A percentile compares a stretch with the other conserved stretches of the same genome.
phyloP scores from a whole-genome alignment of 179 eudicot species.

The Gypsophila paniculata region DNA sequence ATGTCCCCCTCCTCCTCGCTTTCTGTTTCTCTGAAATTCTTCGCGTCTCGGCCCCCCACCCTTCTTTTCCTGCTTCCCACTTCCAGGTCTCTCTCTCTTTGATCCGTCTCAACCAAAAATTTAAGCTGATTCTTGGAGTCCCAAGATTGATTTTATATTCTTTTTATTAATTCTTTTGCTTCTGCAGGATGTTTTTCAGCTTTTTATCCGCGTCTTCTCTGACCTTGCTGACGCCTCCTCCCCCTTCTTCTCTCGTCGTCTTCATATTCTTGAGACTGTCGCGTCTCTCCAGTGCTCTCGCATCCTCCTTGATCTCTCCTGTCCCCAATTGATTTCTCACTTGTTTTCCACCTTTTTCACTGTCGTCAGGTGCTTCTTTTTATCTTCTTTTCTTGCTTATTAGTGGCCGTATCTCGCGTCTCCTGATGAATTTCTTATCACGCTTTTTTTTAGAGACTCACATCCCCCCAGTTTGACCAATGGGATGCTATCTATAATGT shows the following conservation, averaged over 20 bases:
- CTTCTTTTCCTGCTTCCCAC: constrained; percentile 50
- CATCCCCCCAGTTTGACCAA: constrained; percentile 53
- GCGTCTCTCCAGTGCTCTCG: constrained; percentile 61
- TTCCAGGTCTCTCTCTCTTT: constrained; percentile 46
- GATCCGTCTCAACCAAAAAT: too few relatives aligned
- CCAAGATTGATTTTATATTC: too few relatives aligned
- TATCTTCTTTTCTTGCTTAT: too few relatives aligned
- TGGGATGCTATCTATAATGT: constrained; percentile 67
- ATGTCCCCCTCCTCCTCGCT: constrained; percentile 66
- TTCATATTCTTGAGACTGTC: constrained; percentile 67
- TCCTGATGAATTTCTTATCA: neutral
- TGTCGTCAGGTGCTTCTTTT: constrained; percentile 47
- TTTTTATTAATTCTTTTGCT: neutral
- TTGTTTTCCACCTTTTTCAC: constrained; percentile 70
- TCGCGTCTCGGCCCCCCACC: constrained; percentile 78
- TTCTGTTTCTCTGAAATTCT: constrained; percentile 70
- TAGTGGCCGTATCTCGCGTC: too few relatives aligned
- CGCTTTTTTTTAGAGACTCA: constrained; percentile 45
- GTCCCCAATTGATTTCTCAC: constrained; percentile 53
- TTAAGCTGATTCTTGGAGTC: too few relatives aligned
- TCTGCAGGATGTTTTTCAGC: constrained; percentile 73
- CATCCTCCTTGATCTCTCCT: constrained; percentile 61
- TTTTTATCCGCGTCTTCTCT: constrained; percentile 58
- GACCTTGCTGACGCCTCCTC: constrained; percentile 58
- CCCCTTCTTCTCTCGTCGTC: constrained; percentile 57